Percentiles rank a stretch among this genome's conserved stretches.
Evolutionary conservation across 1,284 basidiomycete species (phyloP).

Genomic region (Trametes hirsuta): DNA sequence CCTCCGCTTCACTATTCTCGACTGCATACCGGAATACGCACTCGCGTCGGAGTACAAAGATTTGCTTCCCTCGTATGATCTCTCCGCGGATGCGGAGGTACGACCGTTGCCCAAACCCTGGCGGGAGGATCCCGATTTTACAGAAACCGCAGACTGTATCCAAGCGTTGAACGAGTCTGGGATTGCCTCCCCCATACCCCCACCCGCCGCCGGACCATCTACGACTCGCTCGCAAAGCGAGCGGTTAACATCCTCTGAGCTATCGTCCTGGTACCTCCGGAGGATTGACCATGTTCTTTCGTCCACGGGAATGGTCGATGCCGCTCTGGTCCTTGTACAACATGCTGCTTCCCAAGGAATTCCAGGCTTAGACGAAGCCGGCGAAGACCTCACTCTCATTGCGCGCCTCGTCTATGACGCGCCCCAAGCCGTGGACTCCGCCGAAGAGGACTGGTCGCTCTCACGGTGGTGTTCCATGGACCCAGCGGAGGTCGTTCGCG

Average conservation of each 20-base stretch:
- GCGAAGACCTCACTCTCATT: slow-evolving; percentile 88
- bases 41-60: slow-evolving; percentile 63
- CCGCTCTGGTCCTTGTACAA: slow-evolving; percentile 80
- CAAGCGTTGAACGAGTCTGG: slow-evolving; percentile 40
- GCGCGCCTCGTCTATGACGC: slow-evolving; percentile 86
- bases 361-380: slow-evolving; percentile 79
- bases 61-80: slow-evolving; percentile 68
- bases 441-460: slow-evolving; percentile 72
- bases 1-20: slow-evolving; percentile 69
- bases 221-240: slow-evolving; percentile 4
- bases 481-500: slow-evolving; percentile 65
- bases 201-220: neutral
- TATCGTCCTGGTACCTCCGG: slow-evolving; percentile 75
- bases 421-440: slow-evolving; percentile 43
- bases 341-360: slow-evolving; percentile 84
- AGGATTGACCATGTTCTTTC: slow-evolving; percentile 67
- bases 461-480: slow-evolving; percentile 70
- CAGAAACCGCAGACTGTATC: slow-evolving; percentile 50
- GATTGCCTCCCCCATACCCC: slow-evolving; percentile 18
- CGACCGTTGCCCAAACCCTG: slow-evolving; percentile 39
- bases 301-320: slow-evolving; percentile 76
- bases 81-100: slow-evolving; percentile 48
- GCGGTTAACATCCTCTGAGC: slow-evolving; percentile 39
- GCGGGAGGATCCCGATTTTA: slow-evolving; percentile 59
- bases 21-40: slow-evolving; percentile 74